Base-by-base conservation (phyloP, 371 early-diverging fungal species). In the Mucor mucedo region DNA sequence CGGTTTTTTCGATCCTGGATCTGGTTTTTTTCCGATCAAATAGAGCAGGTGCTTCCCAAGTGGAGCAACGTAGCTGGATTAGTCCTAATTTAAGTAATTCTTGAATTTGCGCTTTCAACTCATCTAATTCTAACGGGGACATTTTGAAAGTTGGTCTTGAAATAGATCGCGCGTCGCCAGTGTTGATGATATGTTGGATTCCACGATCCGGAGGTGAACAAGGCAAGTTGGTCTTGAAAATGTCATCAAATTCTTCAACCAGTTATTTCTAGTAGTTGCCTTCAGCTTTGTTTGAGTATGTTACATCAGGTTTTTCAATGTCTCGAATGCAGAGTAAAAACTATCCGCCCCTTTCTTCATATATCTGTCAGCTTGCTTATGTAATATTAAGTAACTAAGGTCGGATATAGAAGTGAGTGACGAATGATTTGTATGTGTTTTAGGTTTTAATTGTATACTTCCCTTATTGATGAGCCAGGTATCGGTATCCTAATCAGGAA, bases 21-120 rank as follows among this genome's bases (percentile, higher is more conserved):
- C 48, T 5, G 44, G 30, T n/a, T 45, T 45, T 45, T 63, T 88
- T 84, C 35, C 63, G 63, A 0, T 77, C 76, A 60, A 85, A 87
- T 8, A 87, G 56, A 5, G 84, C 71, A 10, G 88, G 87, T 8
- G 85, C 74, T 2, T 83, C 87, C 54, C 65, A 72, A 0, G 85
- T 80, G 0, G 83, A 83, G 0, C 63, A 21, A 6, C 62, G 63
- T 0, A 64, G 63, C 2, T 11, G 4, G 28, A 66, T 69, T 11
- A 69, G 32, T 0, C 66, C 69, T 8, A 61, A 30, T 2, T 50
- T 5, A 0, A 75, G 40, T 9, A 75, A 56, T 16, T 73, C 58
- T 9, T 67, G 45, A 0, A 82, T n/a, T 52, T 78, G 76, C 10
- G 52, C 47, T 16, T 61, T 58, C 21, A 79, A 56, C 35, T 72